These are phyloP conservation scores for Alternaria metachromatica DNA, from an alignment of 2,329 filamentous ascomycete species.

Conservation along the genomic window DNA sequence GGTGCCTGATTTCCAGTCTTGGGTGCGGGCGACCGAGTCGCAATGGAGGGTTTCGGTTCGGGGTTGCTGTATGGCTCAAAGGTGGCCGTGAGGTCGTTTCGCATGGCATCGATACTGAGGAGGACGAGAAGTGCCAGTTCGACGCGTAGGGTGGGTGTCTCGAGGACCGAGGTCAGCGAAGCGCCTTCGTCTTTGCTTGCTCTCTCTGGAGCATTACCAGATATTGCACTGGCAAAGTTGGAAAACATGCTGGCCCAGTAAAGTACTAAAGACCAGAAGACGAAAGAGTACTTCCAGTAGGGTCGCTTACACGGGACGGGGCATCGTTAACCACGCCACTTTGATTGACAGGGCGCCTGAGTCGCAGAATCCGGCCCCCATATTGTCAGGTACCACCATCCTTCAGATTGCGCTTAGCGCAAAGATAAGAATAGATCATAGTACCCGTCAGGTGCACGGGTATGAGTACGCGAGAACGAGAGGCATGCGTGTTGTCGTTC, in stretches of 20 bases:
- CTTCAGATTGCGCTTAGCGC: neutral
- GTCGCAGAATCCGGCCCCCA: neutral
- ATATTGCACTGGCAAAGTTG: conserved; percentile 1
- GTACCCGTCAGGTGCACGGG: too few species aligned
- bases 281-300: neutral
- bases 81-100: conserved; percentile 35
- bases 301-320: neutral
- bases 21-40: conserved; percentile 7
- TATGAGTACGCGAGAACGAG: neutral
- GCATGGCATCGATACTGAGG: conserved; percentile 55
- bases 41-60: conserved; percentile 13
- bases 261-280: neutral
- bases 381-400: neutral
- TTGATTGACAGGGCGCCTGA: conserved; percentile 1
- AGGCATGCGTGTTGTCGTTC: neutral
- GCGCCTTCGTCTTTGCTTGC: conserved; percentile 33
- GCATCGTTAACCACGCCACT: neutral
- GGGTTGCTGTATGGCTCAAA: conserved; percentile 34
- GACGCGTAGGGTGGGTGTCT: conserved; percentile 50
- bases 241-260: neutral
- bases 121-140: conserved; percentile 57
- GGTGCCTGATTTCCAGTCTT: conserved; percentile 16
- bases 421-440: neutral
- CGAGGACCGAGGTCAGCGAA: conserved; percentile 48
- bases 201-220: neutral